phyloP scores from a whole-genome alignment of 1,139 yeast species.

The Citeromyces siamensis region DNA sequence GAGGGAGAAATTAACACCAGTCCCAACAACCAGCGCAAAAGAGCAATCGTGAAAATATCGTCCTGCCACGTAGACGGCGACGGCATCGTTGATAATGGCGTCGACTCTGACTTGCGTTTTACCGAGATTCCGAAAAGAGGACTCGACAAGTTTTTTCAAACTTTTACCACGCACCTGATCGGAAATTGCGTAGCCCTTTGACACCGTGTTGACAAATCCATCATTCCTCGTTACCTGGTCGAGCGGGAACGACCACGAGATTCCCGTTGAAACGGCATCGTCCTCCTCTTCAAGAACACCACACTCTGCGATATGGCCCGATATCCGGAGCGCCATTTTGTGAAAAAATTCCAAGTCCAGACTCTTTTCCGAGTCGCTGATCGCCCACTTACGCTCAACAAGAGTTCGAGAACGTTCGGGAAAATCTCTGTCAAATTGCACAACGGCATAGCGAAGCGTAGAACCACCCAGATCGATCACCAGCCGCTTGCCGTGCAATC shows the following conservation, averaged over 20 bases:
- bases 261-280: conserved; percentile 25
- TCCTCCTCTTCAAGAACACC: conserved; percentile 3
- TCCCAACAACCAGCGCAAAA: conserved; percentile 21
- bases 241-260: conserved; percentile 52
- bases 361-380: conserved; percentile 25
- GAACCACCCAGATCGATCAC: conserved; percentile 47
- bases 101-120: conserved; percentile 11
- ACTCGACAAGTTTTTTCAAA: conserved; percentile 28
- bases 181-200: conserved; percentile 36
- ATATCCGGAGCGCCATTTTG: conserved; percentile 25
- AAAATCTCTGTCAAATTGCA: conserved; percentile 17
- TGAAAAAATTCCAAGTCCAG: conserved; percentile 28
- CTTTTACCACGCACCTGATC: conserved; percentile 28
- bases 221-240: conserved; percentile 29
- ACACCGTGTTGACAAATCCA: conserved; percentile 32
- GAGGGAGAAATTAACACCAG: conserved; percentile 20
- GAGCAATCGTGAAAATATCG: conserved; percentile 13
- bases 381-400: conserved; percentile 27
- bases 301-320: conserved; percentile 17
- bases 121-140: conserved; percentile 11
- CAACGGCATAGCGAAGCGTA: conserved; percentile 34
- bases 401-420: conserved; percentile 16
- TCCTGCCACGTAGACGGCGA: conserved; percentile 18
- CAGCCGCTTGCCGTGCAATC: conserved; percentile 29
- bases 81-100: conserved; percentile 21